These are phyloP conservation scores for Populus hybrid DNA, from an alignment of 441 rosid genomes.

Conservation along the genomic window DNA sequence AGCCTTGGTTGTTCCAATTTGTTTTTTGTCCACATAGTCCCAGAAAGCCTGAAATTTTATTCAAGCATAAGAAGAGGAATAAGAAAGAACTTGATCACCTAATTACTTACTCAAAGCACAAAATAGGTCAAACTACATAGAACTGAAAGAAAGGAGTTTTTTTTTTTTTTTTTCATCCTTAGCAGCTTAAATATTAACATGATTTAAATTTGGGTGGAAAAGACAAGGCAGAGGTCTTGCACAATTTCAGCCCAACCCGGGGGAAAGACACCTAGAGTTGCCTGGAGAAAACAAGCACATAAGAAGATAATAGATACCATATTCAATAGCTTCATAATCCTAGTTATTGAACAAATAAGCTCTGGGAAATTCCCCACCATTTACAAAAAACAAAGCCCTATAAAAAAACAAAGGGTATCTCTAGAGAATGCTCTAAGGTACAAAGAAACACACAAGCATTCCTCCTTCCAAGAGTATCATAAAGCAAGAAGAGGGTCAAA, in stretches of 20 bases:
- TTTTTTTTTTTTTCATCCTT: not conserved
- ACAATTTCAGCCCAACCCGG: not conserved
- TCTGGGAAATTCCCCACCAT: too few relatives aligned
- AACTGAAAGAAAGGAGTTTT: not conserved
- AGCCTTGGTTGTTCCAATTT: constrained; percentile 72
- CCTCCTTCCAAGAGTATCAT: not conserved
- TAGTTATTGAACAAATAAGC: too few relatives aligned
- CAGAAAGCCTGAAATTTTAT: constrained; percentile 68
- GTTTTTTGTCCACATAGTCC: constrained; percentile 66
- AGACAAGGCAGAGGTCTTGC: not conserved
- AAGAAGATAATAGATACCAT: too few relatives aligned
- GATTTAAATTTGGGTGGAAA: not conserved
- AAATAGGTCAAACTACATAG: not conserved
- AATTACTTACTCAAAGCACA: not conserved
- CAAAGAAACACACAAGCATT: not conserved
- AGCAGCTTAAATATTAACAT: not conserved
- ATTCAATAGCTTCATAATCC: not conserved
- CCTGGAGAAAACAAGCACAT: not conserved
- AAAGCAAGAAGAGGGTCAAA: not conserved
- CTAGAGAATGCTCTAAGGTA: not conserved
- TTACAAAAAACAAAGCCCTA: not conserved
- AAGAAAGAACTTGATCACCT: not conserved
- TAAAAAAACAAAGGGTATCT: too few relatives aligned
- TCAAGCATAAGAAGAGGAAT: not conserved
- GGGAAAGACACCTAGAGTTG: not conserved